Evolutionary conservation across 306 rosid species (phyloP), one percentile per base, ranked within the genome.

Genomic region (Gleditsia sinensis): DNA sequence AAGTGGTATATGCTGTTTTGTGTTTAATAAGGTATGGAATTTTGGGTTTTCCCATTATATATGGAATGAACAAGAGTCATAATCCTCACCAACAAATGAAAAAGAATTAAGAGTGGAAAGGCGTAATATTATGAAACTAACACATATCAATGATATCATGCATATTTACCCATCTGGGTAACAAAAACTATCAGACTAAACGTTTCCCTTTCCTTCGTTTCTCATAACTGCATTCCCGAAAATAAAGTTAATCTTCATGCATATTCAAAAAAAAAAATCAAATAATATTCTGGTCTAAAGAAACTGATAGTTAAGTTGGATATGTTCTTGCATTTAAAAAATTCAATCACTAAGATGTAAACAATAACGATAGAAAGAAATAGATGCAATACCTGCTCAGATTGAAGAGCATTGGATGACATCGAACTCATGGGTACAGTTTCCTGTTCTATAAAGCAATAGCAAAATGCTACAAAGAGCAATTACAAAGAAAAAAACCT

Each of bases 371-470:
- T 37, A 5, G 64, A 46, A 55, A 60, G 67, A 70, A 17, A 32
- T 9, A 71, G 17, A 69, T 21, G 65, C 54, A 17, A 30, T 69
- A 89, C 97, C 92, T 80, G 92, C 73, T 79, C 53, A 27, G 78
- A 82, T 27, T 89, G 82, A 39, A 77, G 54, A 65, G 69, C 71
- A 4, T 84, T 83, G 36, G 76, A 56, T 13, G 91, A 85, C 83
- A 90, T 77, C 30, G 88, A 88, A 81, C 82, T 85, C 92, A 85
- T 88, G 19, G 63, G 37, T 72, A 48, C 32, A 67, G 63, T 62
- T 45, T 67, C 36, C 34, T 68, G 33, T 33, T 61, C 10, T 21
- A 11, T 27, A 50, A 28, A 43, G 40, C 28, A 27, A 66, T 30
- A 21, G 14, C 16, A 25, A 58, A 9, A 16, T 57, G 42, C 75